These are phyloP conservation scores for Auriculariales sp. DNA, from an alignment of 768 basidiomycete genomes.

Conservation along the genomic window DNA sequence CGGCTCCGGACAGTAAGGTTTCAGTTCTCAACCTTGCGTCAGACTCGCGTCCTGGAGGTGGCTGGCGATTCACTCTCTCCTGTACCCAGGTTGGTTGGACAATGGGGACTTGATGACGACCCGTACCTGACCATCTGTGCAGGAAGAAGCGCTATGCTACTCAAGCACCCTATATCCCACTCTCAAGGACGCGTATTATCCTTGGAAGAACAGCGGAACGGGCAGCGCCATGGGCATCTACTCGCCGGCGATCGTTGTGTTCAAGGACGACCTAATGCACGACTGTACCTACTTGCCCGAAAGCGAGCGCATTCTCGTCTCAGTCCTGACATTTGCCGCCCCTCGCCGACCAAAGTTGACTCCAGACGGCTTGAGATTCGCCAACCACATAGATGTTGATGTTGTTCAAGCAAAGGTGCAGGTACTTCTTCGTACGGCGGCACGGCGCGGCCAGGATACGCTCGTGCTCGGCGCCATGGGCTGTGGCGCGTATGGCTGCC, in stretches of 20 bases:
- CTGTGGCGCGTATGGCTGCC: constrained; percentile 29
- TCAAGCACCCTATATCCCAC: constrained; percentile 30
- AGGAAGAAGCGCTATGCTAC: constrained; percentile 37
- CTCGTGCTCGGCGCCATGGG: constrained; percentile 33
- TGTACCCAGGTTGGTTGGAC: constrained; percentile 18
- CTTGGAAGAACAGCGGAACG: constrained; percentile 32
- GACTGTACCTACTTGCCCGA: constrained; percentile 21
- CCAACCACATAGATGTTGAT: constrained; percentile 12
- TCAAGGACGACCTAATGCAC: constrained; percentile 31
- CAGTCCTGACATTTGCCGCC: constrained; percentile 31
- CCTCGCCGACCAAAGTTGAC: constrained; percentile 18
- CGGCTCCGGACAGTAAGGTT: constrained; percentile 12
- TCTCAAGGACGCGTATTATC: constrained; percentile 25
- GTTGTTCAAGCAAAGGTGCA: constrained; percentile 28
- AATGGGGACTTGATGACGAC: background rate
- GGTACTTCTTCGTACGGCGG: constrained; percentile 30
- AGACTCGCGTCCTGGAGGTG: constrained; percentile 19
- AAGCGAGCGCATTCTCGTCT: constrained; percentile 22
- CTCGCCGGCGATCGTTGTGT: constrained; percentile 32
- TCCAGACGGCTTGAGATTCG: constrained; percentile 14
- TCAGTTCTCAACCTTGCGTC: constrained; percentile 20
- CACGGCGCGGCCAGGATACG: constrained; percentile 20
- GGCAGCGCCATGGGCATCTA: constrained; percentile 25
- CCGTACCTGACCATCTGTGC: background rate
- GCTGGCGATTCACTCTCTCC: constrained; percentile 17